Conservation (phyloP, 805 yeast species). For the Sugiyamaella chiloensis region DNA sequence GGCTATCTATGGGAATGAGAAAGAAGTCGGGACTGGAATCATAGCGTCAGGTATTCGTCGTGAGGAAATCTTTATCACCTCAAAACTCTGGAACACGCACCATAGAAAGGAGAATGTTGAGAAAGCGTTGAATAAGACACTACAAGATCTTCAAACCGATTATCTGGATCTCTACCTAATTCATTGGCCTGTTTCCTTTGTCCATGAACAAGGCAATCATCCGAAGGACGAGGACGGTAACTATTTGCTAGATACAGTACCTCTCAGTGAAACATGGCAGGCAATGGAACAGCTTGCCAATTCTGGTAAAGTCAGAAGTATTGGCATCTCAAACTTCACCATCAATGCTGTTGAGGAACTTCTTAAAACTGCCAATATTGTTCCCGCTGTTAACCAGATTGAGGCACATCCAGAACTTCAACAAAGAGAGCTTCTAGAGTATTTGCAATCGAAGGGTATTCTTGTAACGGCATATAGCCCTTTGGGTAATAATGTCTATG, state of each 20-base stretch:
- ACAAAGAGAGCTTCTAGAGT: slow-evolving; percentile 42
- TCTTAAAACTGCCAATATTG: slow-evolving; percentile 41
- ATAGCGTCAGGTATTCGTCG: slow-evolving; percentile 55
- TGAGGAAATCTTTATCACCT: slow-evolving; percentile 41
- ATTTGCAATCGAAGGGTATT: slow-evolving; percentile 45
- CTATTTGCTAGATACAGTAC: slow-evolving; percentile 13
- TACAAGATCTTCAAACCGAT: slow-evolving; percentile 42
- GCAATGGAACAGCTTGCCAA: slow-evolving; percentile 54
- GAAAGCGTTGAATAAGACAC: slow-evolving; percentile 41
- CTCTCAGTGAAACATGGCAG: slow-evolving; percentile 45
- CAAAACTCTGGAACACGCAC: slow-evolving; percentile 36
- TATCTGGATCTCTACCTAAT: slow-evolving; percentile 55
- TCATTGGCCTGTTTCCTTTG: slow-evolving; percentile 49
- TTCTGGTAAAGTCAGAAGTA: slow-evolving; percentile 53
- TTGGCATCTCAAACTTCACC: slow-evolving; percentile 80
- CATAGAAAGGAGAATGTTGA: slow-evolving; percentile 41
- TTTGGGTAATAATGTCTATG: slow-evolving; percentile 33
- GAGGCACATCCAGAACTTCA: slow-evolving; percentile 52
- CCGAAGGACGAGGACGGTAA: slow-evolving; percentile 31
- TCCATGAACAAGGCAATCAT: slow-evolving; percentile 1
- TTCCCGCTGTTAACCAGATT: slow-evolving; percentile 72
- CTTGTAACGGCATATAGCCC: slow-evolving; percentile 62
- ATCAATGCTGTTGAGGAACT: slow-evolving; percentile 56
- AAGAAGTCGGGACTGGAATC: slow-evolving; percentile 52
- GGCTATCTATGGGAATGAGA: slow-evolving; percentile 51